Evolutionary conservation across 2,329 filamentous ascomycete genomes (phyloP), one percentile per base, ranked within the genome.

Genomic region (Dissoconium aciculare): DNA sequence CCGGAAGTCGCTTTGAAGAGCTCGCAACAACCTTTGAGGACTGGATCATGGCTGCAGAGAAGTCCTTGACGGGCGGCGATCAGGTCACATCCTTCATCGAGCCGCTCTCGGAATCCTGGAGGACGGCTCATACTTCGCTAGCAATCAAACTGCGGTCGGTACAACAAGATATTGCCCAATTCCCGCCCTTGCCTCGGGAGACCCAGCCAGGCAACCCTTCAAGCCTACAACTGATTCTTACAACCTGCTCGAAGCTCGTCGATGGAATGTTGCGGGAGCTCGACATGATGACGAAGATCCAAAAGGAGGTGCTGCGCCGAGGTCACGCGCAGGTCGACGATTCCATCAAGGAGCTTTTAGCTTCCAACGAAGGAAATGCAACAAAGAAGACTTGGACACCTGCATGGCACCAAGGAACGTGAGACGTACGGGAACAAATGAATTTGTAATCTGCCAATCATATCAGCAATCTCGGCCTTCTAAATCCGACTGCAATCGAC

Each of bases 231-330:
- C 50, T 55, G 15, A 60, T 72, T 40, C 47, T 77, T 23, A 51
- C 49, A 5, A 62, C 58, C 2, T 69, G 63, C 33, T 50, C 58
- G 13, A 46, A 44, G 11, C 50, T 78, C 26, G 60, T 76, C 9
- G 47, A 56, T 28, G 68, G 64, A 19, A 78, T 78, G 72, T 51
- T 74, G 26, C 58, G 56, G n/a, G 74, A 78, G 56, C 54, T 79
- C 38, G 51, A 52, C n/a, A 37, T 65, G 36, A 78, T 79, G 74
- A 62, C 62, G 33, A 60, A 64, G 43, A 67, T 79, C 33, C 71
- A 76, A 53, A 56, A 54, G 27, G 69, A 71, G 42, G 66, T 69
- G 4, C 51, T 71, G 31, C 55, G 52, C 27, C 58, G 63, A 26
- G 74, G 79, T 51, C 61, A 62, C 33, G 59, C 57, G 25, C 77